Percentiles rank a stretch among this genome's conserved stretches.
phyloP scores from a whole-genome alignment of 805 yeast genomes.

The Spathaspora sp. region DNA sequence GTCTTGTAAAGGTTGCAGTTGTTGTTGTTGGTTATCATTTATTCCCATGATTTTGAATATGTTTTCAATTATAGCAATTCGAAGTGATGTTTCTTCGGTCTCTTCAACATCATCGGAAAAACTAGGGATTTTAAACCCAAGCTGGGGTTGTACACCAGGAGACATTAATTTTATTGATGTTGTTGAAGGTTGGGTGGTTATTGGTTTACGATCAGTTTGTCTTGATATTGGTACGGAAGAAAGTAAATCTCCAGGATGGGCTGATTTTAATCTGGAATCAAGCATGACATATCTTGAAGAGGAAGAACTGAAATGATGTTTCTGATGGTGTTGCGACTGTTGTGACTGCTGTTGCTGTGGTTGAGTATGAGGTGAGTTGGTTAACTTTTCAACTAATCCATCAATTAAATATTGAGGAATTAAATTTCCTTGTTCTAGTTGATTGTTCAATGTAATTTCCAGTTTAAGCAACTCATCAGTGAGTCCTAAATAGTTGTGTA shows the following conservation, averaged over 20 bases:
- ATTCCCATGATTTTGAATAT: slow-evolving; percentile 69
- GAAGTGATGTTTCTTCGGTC: slow-evolving; percentile 62
- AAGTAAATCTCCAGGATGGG: slow-evolving; percentile 82
- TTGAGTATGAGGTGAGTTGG: not conserved
- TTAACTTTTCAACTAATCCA: slow-evolving; percentile 42
- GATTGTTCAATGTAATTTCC: slow-evolving; percentile 61
- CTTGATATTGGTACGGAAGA: slow-evolving; percentile 71
- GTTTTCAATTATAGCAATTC: slow-evolving; percentile 66
- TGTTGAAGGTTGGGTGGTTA: slow-evolving; percentile 4
- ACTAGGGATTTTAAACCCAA: not conserved
- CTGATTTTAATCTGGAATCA: slow-evolving; percentile 47
- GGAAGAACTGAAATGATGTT: slow-evolving; percentile 10
- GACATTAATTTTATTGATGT: slow-evolving; percentile 11
- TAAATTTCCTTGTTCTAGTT: slow-evolving; percentile 17
- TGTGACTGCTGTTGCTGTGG: too few relatives aligned
- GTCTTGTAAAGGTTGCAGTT: not conserved
- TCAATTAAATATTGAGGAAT: slow-evolving; percentile 67
- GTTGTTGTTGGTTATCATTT: slow-evolving; percentile 13
- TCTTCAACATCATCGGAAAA: slow-evolving; percentile 61
- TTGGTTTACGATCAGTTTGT: slow-evolving; percentile 4
- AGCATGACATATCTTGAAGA: slow-evolving; percentile 41
- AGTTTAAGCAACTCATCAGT: slow-evolving; percentile 78
- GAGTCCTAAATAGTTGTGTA: slow-evolving; percentile 80
- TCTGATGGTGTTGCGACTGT: slow-evolving; percentile 1
- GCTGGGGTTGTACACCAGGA: not conserved